phyloP scores from a whole-genome alignment of 345 rosid species.

The Erodium maritimum region DNA sequence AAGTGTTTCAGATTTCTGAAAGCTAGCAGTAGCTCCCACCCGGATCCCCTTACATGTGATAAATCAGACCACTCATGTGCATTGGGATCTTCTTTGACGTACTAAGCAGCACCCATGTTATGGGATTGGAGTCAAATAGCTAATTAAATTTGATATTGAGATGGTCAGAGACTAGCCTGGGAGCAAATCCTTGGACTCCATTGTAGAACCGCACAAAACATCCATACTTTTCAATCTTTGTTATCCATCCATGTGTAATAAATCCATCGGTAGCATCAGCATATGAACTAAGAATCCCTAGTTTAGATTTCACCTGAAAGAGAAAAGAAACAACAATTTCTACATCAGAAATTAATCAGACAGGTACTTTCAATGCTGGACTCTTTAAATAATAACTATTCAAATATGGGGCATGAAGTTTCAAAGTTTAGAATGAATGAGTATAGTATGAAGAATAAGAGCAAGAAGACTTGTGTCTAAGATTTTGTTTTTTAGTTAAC shows the following conservation, averaged over 20 bases:
- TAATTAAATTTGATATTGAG: background rate
- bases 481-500: background rate
- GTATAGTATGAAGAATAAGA: background rate
- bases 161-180: conserved; percentile 41
- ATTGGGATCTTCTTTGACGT: too few relatives aligned
- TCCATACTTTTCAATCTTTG: conserved; percentile 87
- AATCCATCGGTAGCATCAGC: conserved; percentile 75
- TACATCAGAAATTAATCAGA: background rate
- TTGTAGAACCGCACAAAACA: conserved; percentile 91
- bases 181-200: conserved; percentile 95
- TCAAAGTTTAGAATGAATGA: background rate
- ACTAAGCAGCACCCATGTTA: background rate
- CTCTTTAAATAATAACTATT: too few relatives aligned
- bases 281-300: conserved; percentile 65
- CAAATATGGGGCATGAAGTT: background rate
- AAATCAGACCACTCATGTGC: too few relatives aligned
- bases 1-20: background rate
- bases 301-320: conserved; percentile 87
- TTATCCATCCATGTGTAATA: conserved; percentile 91
- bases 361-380: background rate
- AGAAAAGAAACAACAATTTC: conserved; percentile 4
- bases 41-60: background rate
- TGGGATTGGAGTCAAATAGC: background rate
- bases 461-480: too few relatives aligned
- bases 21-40: background rate